Conservation (phyloP, 768 basidiomycete genomes). For the Russula sp. region DNA sequence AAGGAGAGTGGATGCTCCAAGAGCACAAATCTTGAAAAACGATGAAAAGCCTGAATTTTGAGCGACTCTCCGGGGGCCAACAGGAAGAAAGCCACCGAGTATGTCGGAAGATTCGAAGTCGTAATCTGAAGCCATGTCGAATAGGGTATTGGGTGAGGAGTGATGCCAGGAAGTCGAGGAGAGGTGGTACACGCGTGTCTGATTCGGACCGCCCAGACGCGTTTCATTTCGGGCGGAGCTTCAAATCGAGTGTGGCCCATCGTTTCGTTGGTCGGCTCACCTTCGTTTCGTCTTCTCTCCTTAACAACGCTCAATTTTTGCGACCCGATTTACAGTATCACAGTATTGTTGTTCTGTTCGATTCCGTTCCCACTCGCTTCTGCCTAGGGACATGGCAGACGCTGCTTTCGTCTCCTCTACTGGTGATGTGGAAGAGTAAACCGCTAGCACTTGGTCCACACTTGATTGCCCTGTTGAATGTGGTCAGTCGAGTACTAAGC, state of each 20-base stretch:
- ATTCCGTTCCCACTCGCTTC: constrained; percentile 52
- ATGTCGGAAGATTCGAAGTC: constrained; percentile 62
- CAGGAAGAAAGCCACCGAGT: constrained; percentile 51
- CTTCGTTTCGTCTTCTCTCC: background rate
- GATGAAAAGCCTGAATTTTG: constrained; percentile 22
- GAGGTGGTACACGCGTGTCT: constrained; percentile 18
- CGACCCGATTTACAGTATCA: constrained; percentile 19
- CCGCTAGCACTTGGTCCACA: constrained; percentile 58
- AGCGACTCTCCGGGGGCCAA: constrained; percentile 31
- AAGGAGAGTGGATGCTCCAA: constrained; percentile 23
- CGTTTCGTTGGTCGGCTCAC: background rate
- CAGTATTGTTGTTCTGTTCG: constrained; percentile 21
- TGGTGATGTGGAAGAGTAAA: constrained; percentile 66
- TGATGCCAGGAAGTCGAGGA: background rate
- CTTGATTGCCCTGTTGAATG: constrained; percentile 57
- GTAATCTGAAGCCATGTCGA: constrained; percentile 50
- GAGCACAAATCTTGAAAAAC: constrained; percentile 26
- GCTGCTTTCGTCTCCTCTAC: constrained; percentile 75
- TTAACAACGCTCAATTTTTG: background rate
- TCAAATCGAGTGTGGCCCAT: background rate
- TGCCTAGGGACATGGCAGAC: constrained; percentile 74
- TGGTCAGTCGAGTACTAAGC: constrained; percentile 83
- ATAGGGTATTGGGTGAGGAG: constrained; percentile 31
- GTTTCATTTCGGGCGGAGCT: constrained; percentile 22
- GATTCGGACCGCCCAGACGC: background rate